These are phyloP conservation scores for Scedosporium apiospermum DNA, from an alignment of 2,329 filamentous ascomycete species.

Conservation along the genomic window DNA sequence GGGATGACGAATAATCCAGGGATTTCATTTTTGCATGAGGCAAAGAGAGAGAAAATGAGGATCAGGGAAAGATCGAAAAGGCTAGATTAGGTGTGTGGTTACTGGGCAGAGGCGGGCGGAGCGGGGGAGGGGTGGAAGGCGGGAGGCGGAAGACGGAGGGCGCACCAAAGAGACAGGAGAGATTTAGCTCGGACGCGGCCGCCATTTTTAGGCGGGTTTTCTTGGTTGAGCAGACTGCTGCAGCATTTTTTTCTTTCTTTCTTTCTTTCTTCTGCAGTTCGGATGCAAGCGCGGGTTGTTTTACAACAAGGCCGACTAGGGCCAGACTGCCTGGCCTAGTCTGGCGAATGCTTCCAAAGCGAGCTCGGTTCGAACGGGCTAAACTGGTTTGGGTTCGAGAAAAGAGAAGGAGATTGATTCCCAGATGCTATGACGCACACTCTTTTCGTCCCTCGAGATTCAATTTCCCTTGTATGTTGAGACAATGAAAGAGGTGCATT, in stretches of 20 bases:
- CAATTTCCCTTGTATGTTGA: too few relatives aligned
- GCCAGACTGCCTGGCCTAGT: background rate
- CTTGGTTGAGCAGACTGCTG: too few relatives aligned
- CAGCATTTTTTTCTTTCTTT: background rate
- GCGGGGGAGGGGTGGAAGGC: background rate
- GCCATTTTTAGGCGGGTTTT: background rate
- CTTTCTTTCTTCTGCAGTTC: background rate
- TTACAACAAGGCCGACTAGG: background rate
- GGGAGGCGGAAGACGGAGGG: background rate
- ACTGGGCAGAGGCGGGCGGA: background rate
- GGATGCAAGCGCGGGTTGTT: background rate
- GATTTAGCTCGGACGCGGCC: constrained; percentile 1
- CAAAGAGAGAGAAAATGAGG: background rate
- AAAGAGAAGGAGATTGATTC: background rate
- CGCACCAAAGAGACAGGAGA: background rate
- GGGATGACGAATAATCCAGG: background rate
- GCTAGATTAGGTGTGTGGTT: background rate
- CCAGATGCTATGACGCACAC: background rate
- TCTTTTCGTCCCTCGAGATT: too few relatives aligned
- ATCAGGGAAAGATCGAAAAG: background rate
- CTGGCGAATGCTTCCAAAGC: background rate
- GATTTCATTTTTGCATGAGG: background rate
- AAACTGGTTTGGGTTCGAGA: background rate
- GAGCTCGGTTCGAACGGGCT: background rate
- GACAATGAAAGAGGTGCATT: too few relatives aligned